Evolutionary conservation across 2,329 filamentous ascomycete genomes (phyloP), one percentile per base, ranked within the genome.

Genomic region (Xylaria sp.): DNA sequence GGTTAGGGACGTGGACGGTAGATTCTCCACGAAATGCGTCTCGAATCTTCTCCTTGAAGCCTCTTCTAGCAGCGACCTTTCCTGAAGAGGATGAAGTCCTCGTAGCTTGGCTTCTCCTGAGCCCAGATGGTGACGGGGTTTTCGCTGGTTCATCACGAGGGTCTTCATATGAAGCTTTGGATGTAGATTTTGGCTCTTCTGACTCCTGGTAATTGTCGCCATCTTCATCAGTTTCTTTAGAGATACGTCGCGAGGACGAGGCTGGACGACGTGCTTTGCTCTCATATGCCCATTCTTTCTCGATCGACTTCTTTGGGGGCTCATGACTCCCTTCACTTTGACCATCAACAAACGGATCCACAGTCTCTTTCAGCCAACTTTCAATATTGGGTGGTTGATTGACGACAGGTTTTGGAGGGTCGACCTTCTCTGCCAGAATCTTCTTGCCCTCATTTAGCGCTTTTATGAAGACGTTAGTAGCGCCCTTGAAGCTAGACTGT

Each of bases 21-120:
- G 89, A 90, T 76, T 91, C 88, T 37, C 89, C 89, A 48, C 85
- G 85, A 74, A 91, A 91, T 3, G 88, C 89, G 69, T 89, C 88
- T 63, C 86, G 87, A 9, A 91, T 79, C 55, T 85, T 84, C 50
- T 89, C 89, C 25, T 89, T 84, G 63, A 91, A 82, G 0, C 85
- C 86, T 44, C 82, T 83, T 75, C 86, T 89, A 13, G 75, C 75
- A 1, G 75, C 78, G 0, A 82, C 71, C 74, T 86, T 90, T 7
- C 83, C 63, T 0, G 87, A 84, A 6, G 87, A 84, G 1, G 86
- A 80, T 1, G 81, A 75, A 67, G 76, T 82, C 72, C 87, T 84
- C 37, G 85, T 89, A 25, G 89, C 88, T 52, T 84, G 83, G 57
- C 85, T 88, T 73, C 89, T 84, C 78, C 84, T 88, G 31, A 91